Evolutionary conservation across 148 eudicot species (phyloP).

Genomic region (Talinum fruticosum): DNA sequence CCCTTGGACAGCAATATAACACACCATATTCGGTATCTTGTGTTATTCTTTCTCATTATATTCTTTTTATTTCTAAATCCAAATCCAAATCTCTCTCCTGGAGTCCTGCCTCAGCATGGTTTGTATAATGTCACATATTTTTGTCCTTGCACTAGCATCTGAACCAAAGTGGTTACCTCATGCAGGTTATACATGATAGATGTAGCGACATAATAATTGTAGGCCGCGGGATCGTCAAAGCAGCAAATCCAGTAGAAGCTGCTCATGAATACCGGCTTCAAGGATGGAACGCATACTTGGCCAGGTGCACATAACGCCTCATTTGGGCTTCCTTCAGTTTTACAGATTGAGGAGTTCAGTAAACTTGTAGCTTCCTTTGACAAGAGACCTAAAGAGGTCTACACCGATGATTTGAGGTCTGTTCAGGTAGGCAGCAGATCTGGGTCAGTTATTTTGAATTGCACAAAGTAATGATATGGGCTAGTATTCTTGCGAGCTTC

Average conservation of each 20-base stretch:
- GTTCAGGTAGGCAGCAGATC: background rate
- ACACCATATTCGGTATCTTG: conserved; percentile 81
- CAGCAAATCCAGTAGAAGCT: conserved; percentile 68
- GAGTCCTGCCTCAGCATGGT: no score
- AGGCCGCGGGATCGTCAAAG: conserved; percentile 89
- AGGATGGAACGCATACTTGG: conserved; percentile 89
- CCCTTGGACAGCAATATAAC: conserved; percentile 91
- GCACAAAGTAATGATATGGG: background rate
- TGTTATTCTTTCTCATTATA: background rate
- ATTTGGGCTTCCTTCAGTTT: background rate
- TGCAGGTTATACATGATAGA: conserved; percentile 76
- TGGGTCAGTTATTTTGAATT: background rate
- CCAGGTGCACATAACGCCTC: conserved; percentile 39
- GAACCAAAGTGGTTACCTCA: background rate
- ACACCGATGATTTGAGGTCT: background rate
- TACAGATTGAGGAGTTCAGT: background rate
- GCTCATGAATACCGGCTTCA: conserved; percentile 83
- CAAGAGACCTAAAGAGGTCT: background rate
- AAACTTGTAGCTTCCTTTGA: background rate
- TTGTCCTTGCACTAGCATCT: no score
- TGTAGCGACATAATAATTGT: conserved; percentile 93
- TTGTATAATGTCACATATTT: no score
- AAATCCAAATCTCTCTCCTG: background rate
- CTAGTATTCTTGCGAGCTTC: background rate
- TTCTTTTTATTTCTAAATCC: background rate